Base-by-base conservation (phyloP, 768 basidiomycete species). In the Sporobolomyces phaffii region DNA sequence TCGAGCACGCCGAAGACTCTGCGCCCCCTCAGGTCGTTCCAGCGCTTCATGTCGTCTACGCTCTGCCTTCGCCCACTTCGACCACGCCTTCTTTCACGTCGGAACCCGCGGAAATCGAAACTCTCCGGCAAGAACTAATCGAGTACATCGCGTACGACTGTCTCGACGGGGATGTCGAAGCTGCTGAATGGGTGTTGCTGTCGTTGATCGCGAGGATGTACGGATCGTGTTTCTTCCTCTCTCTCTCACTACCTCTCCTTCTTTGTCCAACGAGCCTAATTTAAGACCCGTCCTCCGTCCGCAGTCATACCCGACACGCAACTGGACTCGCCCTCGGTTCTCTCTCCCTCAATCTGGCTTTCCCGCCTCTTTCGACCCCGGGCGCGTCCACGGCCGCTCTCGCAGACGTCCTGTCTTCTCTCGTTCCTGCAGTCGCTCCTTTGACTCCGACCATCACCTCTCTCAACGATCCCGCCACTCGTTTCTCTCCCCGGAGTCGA, bases 111-210 rank as follows among this genome's bases (percentile, higher is more conserved):
- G 50, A 62, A 6, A 5, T 33, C 18, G 48, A 38, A 22, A 43
- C 7, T 2, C 5, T 62, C 5, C 62, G 73, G 20, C 6, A 28
- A 3, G 68, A 68, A 54, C 50, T 76, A 2, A 43, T 75, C 18
- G 49, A 43, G 6, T 69, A 70, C 45, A 56, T 77, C 10, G 69
- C 73, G 1, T 47, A 20, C 26, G 36, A 54, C 24, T 34, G 49
- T 4, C n/a, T 77, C 1, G 69, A 65, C 15, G 74, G 73, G 0
- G 76, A 77, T 60, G 26, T 52, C 20, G 62, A 73, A 33, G 75
- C 75, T 0, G 76, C 73, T 3, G 72, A 76, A 51, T 76, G 73
- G 72, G 47, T 75, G 0, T 51, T 77, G 7, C 59, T 75, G 2
- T 59, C 69, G n/a, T 54, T 77, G 24, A 45, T 75, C 17, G 61